Percentiles rank a stretch among this genome's conserved stretches.
These are phyloP conservation scores for Pichia rugopelliculosa DNA, from an alignment of 805 yeast species.

Conservation along the genomic window DNA sequence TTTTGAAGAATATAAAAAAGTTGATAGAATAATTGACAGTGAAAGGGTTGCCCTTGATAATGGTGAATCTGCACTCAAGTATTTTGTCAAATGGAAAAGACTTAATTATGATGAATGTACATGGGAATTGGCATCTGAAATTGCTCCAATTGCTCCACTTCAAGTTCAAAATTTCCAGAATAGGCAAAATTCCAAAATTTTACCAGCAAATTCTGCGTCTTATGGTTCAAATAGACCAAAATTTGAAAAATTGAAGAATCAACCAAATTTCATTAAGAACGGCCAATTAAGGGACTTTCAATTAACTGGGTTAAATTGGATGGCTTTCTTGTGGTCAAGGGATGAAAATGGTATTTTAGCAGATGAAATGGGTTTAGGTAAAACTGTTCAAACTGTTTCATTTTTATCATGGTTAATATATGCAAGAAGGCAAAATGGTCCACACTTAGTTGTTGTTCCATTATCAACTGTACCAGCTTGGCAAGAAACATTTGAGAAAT, in stretches of 20 bases:
- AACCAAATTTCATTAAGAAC: slow-evolving; percentile 83
- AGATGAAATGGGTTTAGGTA: slow-evolving; percentile 98
- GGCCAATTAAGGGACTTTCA: slow-evolving; percentile 96
- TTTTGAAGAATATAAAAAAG: slow-evolving; percentile 72
- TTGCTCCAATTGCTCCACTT: slow-evolving; percentile 75
- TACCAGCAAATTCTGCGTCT: slow-evolving; percentile 73
- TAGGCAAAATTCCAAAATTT: slow-evolving; percentile 72
- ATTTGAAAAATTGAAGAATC: slow-evolving; percentile 78
- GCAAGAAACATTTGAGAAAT: slow-evolving; percentile 96
- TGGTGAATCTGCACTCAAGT: slow-evolving; percentile 63
- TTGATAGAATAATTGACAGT: slow-evolving; percentile 84
- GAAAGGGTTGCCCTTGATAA: slow-evolving; percentile 59
- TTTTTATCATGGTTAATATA: slow-evolving; percentile 91
- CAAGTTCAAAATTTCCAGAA: slow-evolving; percentile 79
- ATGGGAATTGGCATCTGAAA: slow-evolving; percentile 89
- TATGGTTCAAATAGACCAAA: slow-evolving; percentile 74
- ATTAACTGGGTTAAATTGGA: slow-evolving; percentile 97
- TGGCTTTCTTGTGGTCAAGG: slow-evolving; percentile 98
- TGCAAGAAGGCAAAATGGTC: slow-evolving; percentile 95
- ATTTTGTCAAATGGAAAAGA: slow-evolving; percentile 90
- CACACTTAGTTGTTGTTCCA: slow-evolving; percentile 94
- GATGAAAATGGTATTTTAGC: slow-evolving; percentile 96
- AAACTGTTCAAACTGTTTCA: slow-evolving; percentile 94
- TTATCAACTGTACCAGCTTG: slow-evolving; percentile 95
- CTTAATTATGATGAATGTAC: slow-evolving; percentile 92